Conservation (phyloP, 2,329 filamentous ascomycete species). For the Remersonia thermophila region DNA sequence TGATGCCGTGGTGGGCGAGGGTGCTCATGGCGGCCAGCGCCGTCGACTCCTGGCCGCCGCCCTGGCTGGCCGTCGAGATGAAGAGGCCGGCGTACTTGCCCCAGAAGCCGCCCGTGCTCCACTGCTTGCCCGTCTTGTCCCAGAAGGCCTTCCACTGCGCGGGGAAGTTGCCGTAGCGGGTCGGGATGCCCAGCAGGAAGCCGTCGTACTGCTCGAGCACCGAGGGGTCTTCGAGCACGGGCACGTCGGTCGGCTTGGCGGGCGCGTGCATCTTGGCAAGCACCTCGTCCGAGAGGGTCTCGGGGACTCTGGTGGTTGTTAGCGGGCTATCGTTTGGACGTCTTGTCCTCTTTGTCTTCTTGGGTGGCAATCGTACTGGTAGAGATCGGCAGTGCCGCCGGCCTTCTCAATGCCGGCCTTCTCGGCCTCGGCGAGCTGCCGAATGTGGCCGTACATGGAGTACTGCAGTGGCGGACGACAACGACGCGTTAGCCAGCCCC, state of each 20-base stretch:
- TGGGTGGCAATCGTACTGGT: constrained; percentile 46
- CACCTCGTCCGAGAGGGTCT: constrained; percentile 78
- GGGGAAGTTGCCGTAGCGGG: constrained; percentile 93
- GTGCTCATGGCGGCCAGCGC: constrained; percentile 72
- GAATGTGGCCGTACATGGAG: constrained; percentile 89
- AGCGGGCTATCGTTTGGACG: no score
- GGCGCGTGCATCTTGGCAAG: constrained; percentile 86
- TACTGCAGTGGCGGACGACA: constrained; percentile 42
- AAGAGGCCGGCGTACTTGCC: constrained; percentile 91
- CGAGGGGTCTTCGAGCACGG: constrained; percentile 44
- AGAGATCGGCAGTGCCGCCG: constrained; percentile 70
- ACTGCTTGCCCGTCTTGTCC: constrained; percentile 81
- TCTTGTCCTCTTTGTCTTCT: neutral
- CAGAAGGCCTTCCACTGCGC: constrained; percentile 90
- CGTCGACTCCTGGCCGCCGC: constrained; percentile 90
- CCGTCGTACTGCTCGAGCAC: constrained; percentile 68
- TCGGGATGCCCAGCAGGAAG: constrained; percentile 89
- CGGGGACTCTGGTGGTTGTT: constrained; percentile 45
- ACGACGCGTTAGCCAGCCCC: neutral
- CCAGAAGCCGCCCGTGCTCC: constrained; percentile 62
- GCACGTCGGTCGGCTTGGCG: constrained; percentile 55
- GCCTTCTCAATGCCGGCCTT: constrained; percentile 80
- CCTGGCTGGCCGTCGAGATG: constrained; percentile 69
- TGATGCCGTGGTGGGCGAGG: constrained; percentile 82
- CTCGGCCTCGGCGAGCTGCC: constrained; percentile 74